phyloP scores from a whole-genome alignment of 352 stramenopile genomes.

The Globisporangium ultimum region DNA sequence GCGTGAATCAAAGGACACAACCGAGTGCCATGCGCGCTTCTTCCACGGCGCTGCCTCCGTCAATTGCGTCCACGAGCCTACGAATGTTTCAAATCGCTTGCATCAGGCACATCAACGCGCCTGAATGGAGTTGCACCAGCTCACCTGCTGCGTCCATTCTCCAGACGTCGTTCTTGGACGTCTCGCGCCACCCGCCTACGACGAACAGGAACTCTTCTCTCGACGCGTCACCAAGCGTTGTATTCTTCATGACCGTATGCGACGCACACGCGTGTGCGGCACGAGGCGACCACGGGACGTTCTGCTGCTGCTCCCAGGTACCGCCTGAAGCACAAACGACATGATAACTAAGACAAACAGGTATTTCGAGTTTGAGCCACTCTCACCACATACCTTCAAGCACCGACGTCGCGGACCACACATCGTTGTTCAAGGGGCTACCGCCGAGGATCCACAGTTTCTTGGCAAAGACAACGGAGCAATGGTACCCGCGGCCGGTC shows the following conservation, averaged over 20 bases:
- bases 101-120: background rate
- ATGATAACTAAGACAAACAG: background rate
- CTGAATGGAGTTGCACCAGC: background rate
- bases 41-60: constrained; percentile 46
- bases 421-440: constrained; percentile 76
- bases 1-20: constrained; percentile 73
- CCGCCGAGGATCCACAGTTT: constrained; percentile 70
- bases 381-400: constrained; percentile 22
- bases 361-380: background rate
- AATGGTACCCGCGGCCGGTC: constrained; percentile 70
- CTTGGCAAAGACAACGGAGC: constrained; percentile 53
- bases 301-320: constrained; percentile 39
- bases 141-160: constrained; percentile 39
- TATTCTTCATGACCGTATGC: constrained; percentile 50
- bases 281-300: constrained; percentile 48
- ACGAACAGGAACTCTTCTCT: constrained; percentile 52
- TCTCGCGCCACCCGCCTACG: constrained; percentile 66
- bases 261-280: constrained; percentile 55
- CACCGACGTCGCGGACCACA: constrained; percentile 71
- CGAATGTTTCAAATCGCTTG: background rate
- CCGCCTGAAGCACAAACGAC: background rate
- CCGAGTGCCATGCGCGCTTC: constrained; percentile 64
- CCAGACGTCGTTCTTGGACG: constrained; percentile 68
- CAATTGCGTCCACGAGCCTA: constrained; percentile 37
- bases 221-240: constrained; percentile 49